Percentiles rank a stretch among this genome's conserved stretches.
Conservation (phyloP, 257 asterid genomes). For the Salvia splendens region DNA sequence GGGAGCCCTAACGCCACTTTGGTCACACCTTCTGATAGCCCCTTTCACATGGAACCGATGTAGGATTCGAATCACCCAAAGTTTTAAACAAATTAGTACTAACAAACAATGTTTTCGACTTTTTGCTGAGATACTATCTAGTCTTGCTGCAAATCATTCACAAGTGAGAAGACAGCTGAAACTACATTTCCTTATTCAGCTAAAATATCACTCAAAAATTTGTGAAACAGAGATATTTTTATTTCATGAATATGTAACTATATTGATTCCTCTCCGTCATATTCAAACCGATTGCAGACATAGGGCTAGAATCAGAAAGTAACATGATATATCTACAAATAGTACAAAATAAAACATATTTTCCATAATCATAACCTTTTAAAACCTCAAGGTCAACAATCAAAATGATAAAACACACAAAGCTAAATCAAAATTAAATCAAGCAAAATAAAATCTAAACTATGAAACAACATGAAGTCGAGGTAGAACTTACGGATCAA, state of each 20-base stretch:
- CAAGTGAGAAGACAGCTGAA: constrained; percentile 3
- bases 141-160: not conserved
- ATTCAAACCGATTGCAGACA: not conserved
- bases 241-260: not conserved
- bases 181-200: not conserved
- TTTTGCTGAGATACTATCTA: not conserved
- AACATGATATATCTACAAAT: no score
- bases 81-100: not conserved
- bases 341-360: not conserved
- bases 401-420: no score
- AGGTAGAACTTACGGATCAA: constrained; percentile 62
- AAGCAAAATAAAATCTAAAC: not conserved
- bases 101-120: not conserved
- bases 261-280: not conserved
- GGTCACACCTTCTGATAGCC: no score
- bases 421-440: no score
- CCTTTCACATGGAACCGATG: no score
- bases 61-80: no score
- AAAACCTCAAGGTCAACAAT: no score
- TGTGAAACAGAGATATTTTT: not conserved
- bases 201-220: not conserved
- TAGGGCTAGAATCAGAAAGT: no score
- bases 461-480: not conserved
- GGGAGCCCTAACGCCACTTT: no score
- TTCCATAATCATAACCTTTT: no score